These are phyloP conservation scores for Podospora anserina DNA, from an alignment of 495 filamentous ascomycete species.

Conservation along the genomic window DNA sequence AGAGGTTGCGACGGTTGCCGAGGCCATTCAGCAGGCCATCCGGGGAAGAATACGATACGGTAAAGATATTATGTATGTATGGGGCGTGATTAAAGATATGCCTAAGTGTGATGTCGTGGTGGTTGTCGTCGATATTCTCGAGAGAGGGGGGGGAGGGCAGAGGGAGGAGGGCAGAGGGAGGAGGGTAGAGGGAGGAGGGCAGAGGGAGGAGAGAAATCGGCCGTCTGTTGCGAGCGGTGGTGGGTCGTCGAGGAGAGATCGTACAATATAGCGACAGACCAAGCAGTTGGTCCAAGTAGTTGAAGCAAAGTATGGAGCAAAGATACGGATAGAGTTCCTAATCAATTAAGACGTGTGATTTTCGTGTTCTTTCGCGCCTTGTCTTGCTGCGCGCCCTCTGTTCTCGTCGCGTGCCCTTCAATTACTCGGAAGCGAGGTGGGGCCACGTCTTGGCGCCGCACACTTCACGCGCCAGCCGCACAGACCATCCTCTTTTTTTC, in stretches of 20 bases:
- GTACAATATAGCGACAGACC: neutral
- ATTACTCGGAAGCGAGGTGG: slow-evolving; percentile 7
- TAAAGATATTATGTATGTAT: slow-evolving; percentile 10
- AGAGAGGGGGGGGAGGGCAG: no score
- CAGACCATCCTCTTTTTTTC: neutral
- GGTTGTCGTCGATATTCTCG: neutral
- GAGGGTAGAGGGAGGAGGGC: no score
- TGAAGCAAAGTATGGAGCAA: neutral
- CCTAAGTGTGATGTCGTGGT: slow-evolving; percentile 11
- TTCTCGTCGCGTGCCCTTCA: slow-evolving; percentile 13
- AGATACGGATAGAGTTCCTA: neutral
- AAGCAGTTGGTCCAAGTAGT: neutral
- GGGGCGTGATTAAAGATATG: neutral
- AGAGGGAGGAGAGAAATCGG: neutral
- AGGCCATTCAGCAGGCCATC: slow-evolving; percentile 41
- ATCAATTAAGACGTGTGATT: slow-evolving; percentile 36
- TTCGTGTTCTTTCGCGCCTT: slow-evolving; percentile 29
- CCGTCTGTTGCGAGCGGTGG: slow-evolving; percentile 14
- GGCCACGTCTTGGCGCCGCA: neutral
- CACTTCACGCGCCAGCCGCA: slow-evolving; percentile 6
- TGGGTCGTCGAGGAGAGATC: slow-evolving; percentile 15
- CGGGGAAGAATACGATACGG: neutral
- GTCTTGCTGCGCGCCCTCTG: neutral
- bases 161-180: no score
- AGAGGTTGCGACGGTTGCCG: slow-evolving; percentile 33